Base-by-base conservation (phyloP, 1,139 yeast species). In the Saccharomyces hybrid region DNA sequence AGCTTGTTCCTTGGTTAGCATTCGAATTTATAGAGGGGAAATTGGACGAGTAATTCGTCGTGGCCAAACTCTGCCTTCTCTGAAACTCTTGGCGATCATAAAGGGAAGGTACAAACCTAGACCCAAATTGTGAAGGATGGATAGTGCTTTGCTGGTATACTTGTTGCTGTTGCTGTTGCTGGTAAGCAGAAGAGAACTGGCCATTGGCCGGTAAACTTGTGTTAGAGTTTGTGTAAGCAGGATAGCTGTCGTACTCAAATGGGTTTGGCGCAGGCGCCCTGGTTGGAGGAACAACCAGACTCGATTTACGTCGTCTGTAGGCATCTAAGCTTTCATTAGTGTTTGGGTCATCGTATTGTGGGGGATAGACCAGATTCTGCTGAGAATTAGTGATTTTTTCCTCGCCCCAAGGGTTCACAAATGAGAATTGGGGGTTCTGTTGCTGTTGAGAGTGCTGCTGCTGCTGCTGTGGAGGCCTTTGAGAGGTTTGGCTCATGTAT, bases 181-280 rank as follows among this genome's bases (percentile, higher is more conserved):
- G 61, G 47, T 52, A 58, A 31, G 52, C 53, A 20, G 55, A 48
- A 41, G 26, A 30, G 28, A 27, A 38, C 57, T 58, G 47, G 58
- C 50, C 47, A 54, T 57, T 26, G 25, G 25, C 27, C 3, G 30
- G 34, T 8, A 48, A 11, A 16, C 27, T 42, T 5, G 47, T 42
- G 47, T 23, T 42, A 42, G 32, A 47, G 34, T 28, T 47, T 25
- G 41, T 11, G 50, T 54, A 52, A 28, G 54, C 50, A 31, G 65
- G 68, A 46, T 66, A 67, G 14, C 68, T 70, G 46, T 68, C 67
- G 50, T 70, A 66, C 38, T 75, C 70, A 47, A 74, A 65, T 55
- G 70, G 75, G 59, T 72, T 75, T 58, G 75, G 79, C 27, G 75
- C 75, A 2, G 78, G 75, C n/a, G 77, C 75, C 67, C 79, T 71